These are phyloP conservation scores for Picochlorum sp. DNA, from an alignment of 139 green algal genomes.

Conservation along the genomic window DNA sequence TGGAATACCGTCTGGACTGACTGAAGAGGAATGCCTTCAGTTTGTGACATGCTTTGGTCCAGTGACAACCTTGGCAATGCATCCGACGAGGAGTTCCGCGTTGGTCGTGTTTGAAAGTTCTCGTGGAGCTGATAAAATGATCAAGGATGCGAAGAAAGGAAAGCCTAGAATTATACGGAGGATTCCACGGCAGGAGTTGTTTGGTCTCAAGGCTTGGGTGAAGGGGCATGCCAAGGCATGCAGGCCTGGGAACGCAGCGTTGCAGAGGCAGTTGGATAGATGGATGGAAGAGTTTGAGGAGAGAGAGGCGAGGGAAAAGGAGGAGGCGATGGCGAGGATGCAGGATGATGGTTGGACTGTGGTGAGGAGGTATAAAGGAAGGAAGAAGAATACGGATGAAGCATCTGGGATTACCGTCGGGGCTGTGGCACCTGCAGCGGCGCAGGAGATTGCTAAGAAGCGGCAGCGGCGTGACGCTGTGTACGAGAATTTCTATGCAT, in stretches of 20 bases:
- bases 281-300: slow-evolving; percentile 59
- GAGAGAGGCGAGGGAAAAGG: slow-evolving; percentile 29
- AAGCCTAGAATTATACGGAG: slow-evolving; percentile 15
- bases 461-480: slow-evolving; percentile 4
- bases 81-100: slow-evolving; percentile 42
- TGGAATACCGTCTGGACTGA: slow-evolving; percentile 35
- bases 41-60: slow-evolving; percentile 51
- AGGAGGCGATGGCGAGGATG: slow-evolving; percentile 33
- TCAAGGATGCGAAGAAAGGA: slow-evolving; percentile 18
- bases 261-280: slow-evolving; percentile 45
- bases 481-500: slow-evolving; percentile 62
- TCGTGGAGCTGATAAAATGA: slow-evolving; percentile 4
- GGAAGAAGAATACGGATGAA: slow-evolving; percentile 37
- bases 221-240: slow-evolving; percentile 44
- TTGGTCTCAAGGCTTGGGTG: slow-evolving; percentile 58
- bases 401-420: slow-evolving; percentile 33
- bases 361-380: slow-evolving; percentile 58
- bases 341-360: slow-evolving; percentile 72
- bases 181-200: slow-evolving; percentile 8
- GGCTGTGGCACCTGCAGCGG: slow-evolving; percentile 43
- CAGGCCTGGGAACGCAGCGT: slow-evolving; percentile 22
- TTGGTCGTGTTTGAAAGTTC: slow-evolving; percentile 42
- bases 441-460: slow-evolving; percentile 17
- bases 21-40: slow-evolving; percentile 29
- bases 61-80: slow-evolving; percentile 42